These are phyloP conservation scores for Arachnomyces sp. DNA, from an alignment of 2,329 filamentous ascomycete species.

Conservation along the genomic window DNA sequence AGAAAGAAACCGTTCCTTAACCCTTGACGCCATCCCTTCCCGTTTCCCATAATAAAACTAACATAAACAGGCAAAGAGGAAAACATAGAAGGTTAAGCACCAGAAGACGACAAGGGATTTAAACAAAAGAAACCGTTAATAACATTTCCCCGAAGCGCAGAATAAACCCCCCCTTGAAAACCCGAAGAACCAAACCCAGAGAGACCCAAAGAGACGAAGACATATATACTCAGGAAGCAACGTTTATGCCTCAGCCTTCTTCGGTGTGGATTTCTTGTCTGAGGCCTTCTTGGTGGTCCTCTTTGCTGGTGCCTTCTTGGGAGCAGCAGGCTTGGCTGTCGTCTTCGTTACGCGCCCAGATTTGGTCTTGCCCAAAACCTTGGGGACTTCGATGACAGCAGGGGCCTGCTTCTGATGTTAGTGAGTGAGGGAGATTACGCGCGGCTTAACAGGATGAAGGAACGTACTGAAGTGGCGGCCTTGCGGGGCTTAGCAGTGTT, in stretches of 20 bases:
- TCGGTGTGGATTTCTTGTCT: constrained; percentile 39
- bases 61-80: no score
- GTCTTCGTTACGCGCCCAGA: constrained; percentile 75
- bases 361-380: constrained; percentile 73
- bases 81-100: no score
- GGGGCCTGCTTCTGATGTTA: constrained; percentile 45
- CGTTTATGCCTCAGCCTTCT: constrained; percentile 30
- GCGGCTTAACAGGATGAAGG: background rate
- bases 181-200: background rate
- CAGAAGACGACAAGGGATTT: no score
- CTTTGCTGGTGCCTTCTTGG: constrained; percentile 39
- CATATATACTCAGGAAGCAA: constrained; percentile 13
- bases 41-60: no score
- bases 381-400: constrained; percentile 61
- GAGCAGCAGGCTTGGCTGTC: constrained; percentile 37
- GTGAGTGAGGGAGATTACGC: constrained; percentile 3
- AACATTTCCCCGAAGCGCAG: background rate
- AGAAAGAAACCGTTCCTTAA: no score
- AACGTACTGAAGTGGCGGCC: constrained; percentile 36
- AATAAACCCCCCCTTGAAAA: constrained; percentile 4
- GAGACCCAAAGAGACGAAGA: constrained; percentile 7
- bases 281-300: constrained; percentile 26
- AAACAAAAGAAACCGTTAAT: no score
- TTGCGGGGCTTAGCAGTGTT: constrained; percentile 50
- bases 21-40: no score